Evolutionary conservation across 805 yeast genomes (phyloP), one percentile per base, ranked within the genome.

Genomic region (Candida tammaniensis): DNA sequence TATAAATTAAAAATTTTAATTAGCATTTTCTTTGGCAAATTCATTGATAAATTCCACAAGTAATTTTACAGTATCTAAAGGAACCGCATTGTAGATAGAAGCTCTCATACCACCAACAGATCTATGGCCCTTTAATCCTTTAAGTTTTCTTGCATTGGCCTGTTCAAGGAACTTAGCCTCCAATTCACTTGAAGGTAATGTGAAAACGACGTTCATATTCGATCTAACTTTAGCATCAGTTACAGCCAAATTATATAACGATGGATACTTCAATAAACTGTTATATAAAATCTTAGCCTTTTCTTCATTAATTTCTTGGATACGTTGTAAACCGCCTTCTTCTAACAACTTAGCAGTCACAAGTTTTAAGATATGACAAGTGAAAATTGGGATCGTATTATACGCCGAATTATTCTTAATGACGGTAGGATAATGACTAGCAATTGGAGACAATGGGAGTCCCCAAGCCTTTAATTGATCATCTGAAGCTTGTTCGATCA

Each of bases 81-180:
- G 58, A 33, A 93, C 84, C 11, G 98, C 96, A 53, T 93, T 91
- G 61, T 91, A 89, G 35, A 88, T 67, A 10, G 97, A 88, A 11
- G 94, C 89, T 61, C 98, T 81, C 62, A 93, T 83, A 19, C 98
- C 98, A 33, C 98, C 98, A 27, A 91, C 98, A 4, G 96, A 86
- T 58, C 98, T 78, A 62, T 91, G 98, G 26, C 98, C 98, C 63
- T 88, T 86, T 52, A 91, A 72, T 5, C 97, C 98, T 4, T 79
- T 66, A 43, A 93, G 69, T 2, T 76, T 72, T 37, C 46, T 54
- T 17, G 58, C 74, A 16, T 67, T 72, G 3, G 97, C 95, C 30
- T 70, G 79, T 41, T 76, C 66, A 41, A 91, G 52, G 62, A 93
- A 93, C 40, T 74, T 63, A 5, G 73, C 70, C 52, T 89, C 96